Evolutionary conservation across 805 yeast genomes (phyloP).

Genomic region (Saccharomycopsis capsularis): DNA sequence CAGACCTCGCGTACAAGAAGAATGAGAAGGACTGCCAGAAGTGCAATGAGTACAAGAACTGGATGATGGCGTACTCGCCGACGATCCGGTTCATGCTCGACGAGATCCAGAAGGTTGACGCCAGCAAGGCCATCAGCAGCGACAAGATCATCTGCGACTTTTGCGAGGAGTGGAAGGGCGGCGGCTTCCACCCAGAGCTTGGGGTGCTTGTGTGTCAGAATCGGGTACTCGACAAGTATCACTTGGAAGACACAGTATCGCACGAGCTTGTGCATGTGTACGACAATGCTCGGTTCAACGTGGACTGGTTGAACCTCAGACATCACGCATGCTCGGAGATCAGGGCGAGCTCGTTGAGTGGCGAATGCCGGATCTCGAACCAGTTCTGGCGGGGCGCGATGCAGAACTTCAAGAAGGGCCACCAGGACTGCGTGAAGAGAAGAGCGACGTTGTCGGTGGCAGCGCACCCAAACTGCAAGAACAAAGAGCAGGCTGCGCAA

Average conservation of each 20-base stretch:
- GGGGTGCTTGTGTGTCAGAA: conserved; percentile 89
- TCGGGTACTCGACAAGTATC: conserved; percentile 64
- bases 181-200: conserved; percentile 87
- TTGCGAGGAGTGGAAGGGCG: conserved; percentile 78
- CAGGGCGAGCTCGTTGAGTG: conserved; percentile 85
- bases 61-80: conserved; percentile 78
- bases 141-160: conserved; percentile 65
- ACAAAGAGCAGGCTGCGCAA: conserved; percentile 63
- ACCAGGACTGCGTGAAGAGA: conserved; percentile 84
- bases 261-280: conserved; percentile 93
- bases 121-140: conserved; percentile 34
- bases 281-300: conserved; percentile 81
- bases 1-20: conserved; percentile 40
- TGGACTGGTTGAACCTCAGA: conserved; percentile 74
- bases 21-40: conserved; percentile 49
- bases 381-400: conserved; percentile 51
- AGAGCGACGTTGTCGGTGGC: conserved; percentile 79
- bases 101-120: conserved; percentile 57
- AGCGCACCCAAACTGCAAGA: conserved; percentile 79
- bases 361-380: conserved; percentile 88
- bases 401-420: conserved; percentile 61
- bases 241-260: conserved; percentile 82
- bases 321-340: conserved; percentile 98
- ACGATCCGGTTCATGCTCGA: conserved; percentile 81
- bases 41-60: conserved; percentile 72